Conservation (phyloP, 352 stramenopile genomes). For the Phytophthora hybrid region DNA sequence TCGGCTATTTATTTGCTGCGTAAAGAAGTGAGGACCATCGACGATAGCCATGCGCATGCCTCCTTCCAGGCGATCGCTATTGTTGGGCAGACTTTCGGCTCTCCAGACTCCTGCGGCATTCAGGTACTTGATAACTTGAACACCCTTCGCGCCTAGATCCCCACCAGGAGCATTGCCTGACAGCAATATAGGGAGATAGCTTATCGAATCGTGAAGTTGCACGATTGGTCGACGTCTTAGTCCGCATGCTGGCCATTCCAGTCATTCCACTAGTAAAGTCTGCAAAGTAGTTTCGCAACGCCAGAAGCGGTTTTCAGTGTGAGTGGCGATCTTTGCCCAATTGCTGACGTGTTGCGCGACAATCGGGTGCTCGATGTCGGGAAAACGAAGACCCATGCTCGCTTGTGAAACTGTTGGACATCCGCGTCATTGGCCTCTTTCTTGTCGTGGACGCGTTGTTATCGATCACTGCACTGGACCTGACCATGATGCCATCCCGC, state of each 20-base stretch:
- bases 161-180: no score
- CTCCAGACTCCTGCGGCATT: neutral
- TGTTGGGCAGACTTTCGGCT: conserved; percentile 10
- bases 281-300: neutral
- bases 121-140: neutral
- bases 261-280: no score
- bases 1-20: conserved; percentile 27
- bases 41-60: conserved; percentile 5
- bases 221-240: no score
- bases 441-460: neutral
- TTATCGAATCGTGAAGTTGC: no score
- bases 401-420: neutral
- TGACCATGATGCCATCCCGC: no score
- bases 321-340: neutral
- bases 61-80: conserved; percentile 23
- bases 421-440: neutral
- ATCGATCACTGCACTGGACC: neutral
- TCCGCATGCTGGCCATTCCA: no score
- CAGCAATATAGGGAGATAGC: no score
- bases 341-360: neutral
- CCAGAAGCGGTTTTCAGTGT: neutral
- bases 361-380: neutral
- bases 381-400: neutral
- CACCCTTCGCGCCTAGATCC: neutral
- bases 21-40: conserved; percentile 28